Evolutionary conservation across 306 rosid genomes (phyloP), one percentile per base, ranked within the genome.

Genomic region (Argentina anserina): DNA sequence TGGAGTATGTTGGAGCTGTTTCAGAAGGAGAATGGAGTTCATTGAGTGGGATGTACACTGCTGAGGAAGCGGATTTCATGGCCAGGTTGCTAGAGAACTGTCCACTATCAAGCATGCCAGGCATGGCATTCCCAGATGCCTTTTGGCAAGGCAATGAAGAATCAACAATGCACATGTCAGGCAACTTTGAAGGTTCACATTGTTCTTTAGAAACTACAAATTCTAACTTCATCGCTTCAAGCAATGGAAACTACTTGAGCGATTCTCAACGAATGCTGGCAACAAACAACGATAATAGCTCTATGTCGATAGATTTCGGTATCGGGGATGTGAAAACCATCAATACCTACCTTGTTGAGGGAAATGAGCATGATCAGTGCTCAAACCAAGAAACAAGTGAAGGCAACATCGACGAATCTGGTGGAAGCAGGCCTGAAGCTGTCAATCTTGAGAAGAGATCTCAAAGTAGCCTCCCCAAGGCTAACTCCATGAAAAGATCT

Each of bases 41-140:
- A 40, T 67, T 78, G 15, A 82, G 81, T 34, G 84, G 82, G 46
- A 40, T 39, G n/a, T 76, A 59, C 75, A 74, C 64, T 15, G 78
- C 86, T 37, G 82, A 85, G 73, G 88, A 76, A 37, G 77, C 79
- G 14, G 84, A 70, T 69, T 82, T 85, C 77, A 75, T 85, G 81
- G 75, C 85, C 64, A 80, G 63, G 56, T 42, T 85, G 34, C 80
- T 85, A 47, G 72, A 33, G 10, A 83, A 26, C 34, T 56, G 43
- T 46, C 62, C 70, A 5, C n/a, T 70, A 7, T 65, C 77, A 25
- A 25, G 45, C 45, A 73, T 31, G 21, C 58, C 88, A 49, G 75
- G 34, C 68, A 36, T 49, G 56, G 86, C 62, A 71, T 33, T 73
- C 60, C 81, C 75, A 59, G 80, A 81, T 60, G 25, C 88, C 59